Conservation (phyloP, 805 yeast species). For the Zygotorulaspora florentina region DNA sequence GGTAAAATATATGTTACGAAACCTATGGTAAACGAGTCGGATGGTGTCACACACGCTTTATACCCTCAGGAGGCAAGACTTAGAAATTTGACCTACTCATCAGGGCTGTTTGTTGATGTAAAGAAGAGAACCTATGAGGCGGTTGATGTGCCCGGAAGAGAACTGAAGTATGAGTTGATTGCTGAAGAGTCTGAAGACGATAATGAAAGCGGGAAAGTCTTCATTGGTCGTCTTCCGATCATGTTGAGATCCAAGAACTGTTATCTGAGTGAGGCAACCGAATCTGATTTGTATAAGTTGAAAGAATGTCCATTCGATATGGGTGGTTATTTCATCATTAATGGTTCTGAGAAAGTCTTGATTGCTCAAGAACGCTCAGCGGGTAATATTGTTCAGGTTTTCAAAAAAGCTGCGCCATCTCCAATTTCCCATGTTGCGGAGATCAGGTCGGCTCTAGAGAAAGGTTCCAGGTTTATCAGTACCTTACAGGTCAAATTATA, state of each 20-base stretch:
- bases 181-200: conserved; percentile 52
- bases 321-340: conserved; percentile 98
- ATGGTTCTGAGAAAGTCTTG: conserved; percentile 96
- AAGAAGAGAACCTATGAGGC: conserved; percentile 82
- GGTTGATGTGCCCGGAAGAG: conserved; percentile 62
- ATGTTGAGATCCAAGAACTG: conserved; percentile 97
- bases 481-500: conserved; percentile 90
- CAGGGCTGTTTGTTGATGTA: conserved; percentile 95
- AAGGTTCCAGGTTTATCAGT: conserved; percentile 92
- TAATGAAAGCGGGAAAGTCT: conserved; percentile 78
- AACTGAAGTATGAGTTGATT: conserved; percentile 52
- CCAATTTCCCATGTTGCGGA: conserved; percentile 96
- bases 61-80: conserved; percentile 97
- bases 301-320: conserved; percentile 99
- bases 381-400: conserved; percentile 97
- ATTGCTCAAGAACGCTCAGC: conserved; percentile 99
- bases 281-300: conserved; percentile 88
- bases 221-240: conserved; percentile 95
- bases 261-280: conserved; percentile 82
- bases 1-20: conserved; percentile 95
- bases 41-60: conserved; percentile 98
- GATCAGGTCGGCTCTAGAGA: conserved; percentile 92
- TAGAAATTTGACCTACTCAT: conserved; percentile 92
- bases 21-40: conserved; percentile 98
- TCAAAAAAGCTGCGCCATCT: conserved; percentile 95